phyloP scores from a whole-genome alignment of 768 basidiomycete genomes.

The Trametes cubensis region DNA sequence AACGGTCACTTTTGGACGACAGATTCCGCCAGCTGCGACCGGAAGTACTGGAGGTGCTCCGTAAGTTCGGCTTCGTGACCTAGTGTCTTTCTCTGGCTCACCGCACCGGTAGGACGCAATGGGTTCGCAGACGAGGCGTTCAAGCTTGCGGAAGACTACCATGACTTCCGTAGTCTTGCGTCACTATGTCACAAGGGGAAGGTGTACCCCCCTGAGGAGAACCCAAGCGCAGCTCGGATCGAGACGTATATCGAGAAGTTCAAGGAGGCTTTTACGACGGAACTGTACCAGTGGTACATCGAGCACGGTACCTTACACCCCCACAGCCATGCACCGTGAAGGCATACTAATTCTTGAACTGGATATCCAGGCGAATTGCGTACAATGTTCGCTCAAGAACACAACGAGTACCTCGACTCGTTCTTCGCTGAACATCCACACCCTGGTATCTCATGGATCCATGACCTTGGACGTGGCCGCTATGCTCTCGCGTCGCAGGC shows the following conservation, averaged over 20 bases:
- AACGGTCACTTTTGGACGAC: conserved; percentile 61
- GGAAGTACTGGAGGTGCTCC: conserved; percentile 75
- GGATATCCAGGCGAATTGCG: conserved; percentile 69
- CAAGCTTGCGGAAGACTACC: conserved; percentile 81
- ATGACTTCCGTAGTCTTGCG: conserved; percentile 84
- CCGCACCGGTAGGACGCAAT: conserved; percentile 53
- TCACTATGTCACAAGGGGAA: conserved; percentile 74
- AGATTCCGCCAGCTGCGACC: conserved; percentile 74
- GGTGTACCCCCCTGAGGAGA: conserved; percentile 64
- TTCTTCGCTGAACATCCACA: conserved; percentile 67
- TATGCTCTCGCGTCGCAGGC: conserved; percentile 67
- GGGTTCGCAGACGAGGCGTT: conserved; percentile 75
- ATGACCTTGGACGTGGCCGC: conserved; percentile 73
- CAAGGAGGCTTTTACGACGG: conserved; percentile 81
- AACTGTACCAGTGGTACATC: conserved; percentile 92
- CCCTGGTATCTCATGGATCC: conserved; percentile 80
- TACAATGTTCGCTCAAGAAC: conserved; percentile 79
- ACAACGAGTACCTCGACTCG: conserved; percentile 64
- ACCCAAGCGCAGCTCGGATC: conserved; percentile 64
- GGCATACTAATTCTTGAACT: no score
- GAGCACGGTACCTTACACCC: conserved; percentile 65
- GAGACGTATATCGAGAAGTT: conserved; percentile 76
- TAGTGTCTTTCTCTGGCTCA: neutral
- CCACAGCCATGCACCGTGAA: no score
- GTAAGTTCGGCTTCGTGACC: conserved; percentile 47